A percentile compares a stretch with the other conserved stretches of the same genome.
phyloP scores from a whole-genome alignment of 768 basidiomycete species.

The Mycena vitilis region DNA sequence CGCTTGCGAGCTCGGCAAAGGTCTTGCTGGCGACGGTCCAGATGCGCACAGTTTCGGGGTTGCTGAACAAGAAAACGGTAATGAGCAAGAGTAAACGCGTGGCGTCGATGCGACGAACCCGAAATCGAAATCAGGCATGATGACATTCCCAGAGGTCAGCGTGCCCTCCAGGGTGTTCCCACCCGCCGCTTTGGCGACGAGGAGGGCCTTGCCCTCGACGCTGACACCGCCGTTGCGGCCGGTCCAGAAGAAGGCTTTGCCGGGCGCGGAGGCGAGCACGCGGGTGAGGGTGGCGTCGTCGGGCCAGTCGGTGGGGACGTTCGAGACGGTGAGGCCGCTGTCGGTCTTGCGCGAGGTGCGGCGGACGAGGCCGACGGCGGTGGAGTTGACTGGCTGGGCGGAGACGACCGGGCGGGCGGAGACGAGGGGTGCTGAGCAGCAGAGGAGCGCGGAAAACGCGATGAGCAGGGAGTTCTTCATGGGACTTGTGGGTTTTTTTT shows the following conservation, averaged over 20 bases:
- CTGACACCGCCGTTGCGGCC: slow-evolving; percentile 17
- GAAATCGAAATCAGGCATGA: slow-evolving; percentile 20
- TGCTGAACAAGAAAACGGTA: neutral
- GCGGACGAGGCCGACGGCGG: slow-evolving; percentile 19
- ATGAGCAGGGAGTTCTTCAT: slow-evolving; percentile 12
- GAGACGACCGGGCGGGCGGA: slow-evolving; percentile 3
- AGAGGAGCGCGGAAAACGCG: slow-evolving; percentile 11
- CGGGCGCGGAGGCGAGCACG: slow-evolving; percentile 4
- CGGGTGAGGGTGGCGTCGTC: slow-evolving; percentile 13
- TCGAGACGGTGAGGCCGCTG: slow-evolving; percentile 11
- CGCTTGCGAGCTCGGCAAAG: slow-evolving; percentile 11
- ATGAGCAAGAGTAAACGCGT: slow-evolving; percentile 16
- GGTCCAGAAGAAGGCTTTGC: slow-evolving; percentile 20
- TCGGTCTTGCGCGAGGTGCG: slow-evolving; percentile 12
- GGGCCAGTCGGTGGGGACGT: slow-evolving; percentile 19
- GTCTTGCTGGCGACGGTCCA: slow-evolving; percentile 19
- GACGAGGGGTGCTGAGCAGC: slow-evolving; percentile 2
- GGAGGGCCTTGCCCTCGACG: slow-evolving; percentile 19
- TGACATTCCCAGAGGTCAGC: neutral
- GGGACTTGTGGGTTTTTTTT: neutral
- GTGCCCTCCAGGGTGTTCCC: slow-evolving; percentile 19
- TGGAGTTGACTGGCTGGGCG: slow-evolving; percentile 1
- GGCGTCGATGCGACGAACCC: slow-evolving; percentile 1
- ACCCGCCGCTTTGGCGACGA: slow-evolving; percentile 6
- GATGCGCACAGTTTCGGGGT: slow-evolving; percentile 18